phyloP scores from a whole-genome alignment of 306 rosid genomes.

The Herpetospermum pedunculosum region DNA sequence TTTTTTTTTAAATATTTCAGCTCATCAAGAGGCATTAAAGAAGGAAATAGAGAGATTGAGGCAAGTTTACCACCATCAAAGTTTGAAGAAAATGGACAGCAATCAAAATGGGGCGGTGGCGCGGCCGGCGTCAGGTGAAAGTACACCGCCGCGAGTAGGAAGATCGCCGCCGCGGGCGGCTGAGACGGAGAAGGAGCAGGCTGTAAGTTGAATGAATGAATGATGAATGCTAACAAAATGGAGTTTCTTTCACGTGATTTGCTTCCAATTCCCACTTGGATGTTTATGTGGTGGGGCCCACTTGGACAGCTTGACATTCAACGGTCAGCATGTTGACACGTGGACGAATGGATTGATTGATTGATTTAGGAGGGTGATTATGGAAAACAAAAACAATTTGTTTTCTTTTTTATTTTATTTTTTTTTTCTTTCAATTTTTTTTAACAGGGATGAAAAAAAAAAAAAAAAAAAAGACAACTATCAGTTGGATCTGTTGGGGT shows the following conservation, averaged over 20 bases:
- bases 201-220: background rate
- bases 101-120: constrained; percentile 12
- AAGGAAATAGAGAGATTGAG: constrained; percentile 86
- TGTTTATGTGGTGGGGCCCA: constrained; percentile 24
- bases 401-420: background rate
- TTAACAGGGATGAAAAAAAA: background rate
- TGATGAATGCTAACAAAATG: constrained; percentile 2
- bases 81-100: constrained; percentile 38
- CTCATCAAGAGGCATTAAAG: constrained; percentile 90
- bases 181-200: background rate
- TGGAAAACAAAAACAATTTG: background rate
- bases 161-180: background rate
- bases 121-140: constrained; percentile 8
- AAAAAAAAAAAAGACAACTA: background rate
- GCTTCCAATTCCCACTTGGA: constrained; percentile 32
- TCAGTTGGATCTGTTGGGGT: constrained; percentile 2
- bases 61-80: constrained; percentile 78
- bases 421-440: background rate
- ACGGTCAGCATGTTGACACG: background rate
- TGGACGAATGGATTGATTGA: background rate
- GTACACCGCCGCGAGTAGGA: background rate
- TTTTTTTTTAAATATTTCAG: constrained; percentile 15
- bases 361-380: background rate
- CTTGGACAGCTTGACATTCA: background rate
- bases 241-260: constrained; percentile 41